Percentiles rank a stretch among this genome's conserved stretches.
phyloP scores from a whole-genome alignment of 2,329 filamentous ascomycete genomes.

The Hymenoscyphus scutula region DNA sequence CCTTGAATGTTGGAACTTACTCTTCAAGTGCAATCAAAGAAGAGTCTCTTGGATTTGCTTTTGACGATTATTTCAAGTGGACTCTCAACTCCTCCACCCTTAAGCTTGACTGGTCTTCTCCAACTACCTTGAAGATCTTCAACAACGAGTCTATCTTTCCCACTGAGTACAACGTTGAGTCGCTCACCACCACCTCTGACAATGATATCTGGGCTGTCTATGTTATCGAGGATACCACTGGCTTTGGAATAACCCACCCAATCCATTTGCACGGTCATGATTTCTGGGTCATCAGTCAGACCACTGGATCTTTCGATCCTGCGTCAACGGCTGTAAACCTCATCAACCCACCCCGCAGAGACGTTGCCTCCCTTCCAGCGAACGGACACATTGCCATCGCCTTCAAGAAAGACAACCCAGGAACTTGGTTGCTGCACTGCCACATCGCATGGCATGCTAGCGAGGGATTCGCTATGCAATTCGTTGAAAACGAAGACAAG shows the following conservation, averaged over 20 bases:
- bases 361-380: constrained; percentile 48
- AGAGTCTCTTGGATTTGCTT: constrained; percentile 19
- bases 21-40: constrained; percentile 12
- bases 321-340: constrained; percentile 33
- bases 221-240: constrained; percentile 31
- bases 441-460: constrained; percentile 52
- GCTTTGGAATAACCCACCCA: constrained; percentile 29
- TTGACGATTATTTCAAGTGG: constrained; percentile 44
- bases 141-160: constrained; percentile 34
- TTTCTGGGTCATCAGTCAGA: constrained; percentile 48
- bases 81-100: constrained; percentile 49
- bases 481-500: constrained; percentile 42
- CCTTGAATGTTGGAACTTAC: constrained; percentile 27
- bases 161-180: constrained; percentile 36
- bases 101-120: constrained; percentile 46
- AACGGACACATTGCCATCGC: constrained; percentile 35
- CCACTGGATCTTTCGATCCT: constrained; percentile 37
- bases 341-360: constrained; percentile 50
- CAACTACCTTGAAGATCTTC: constrained; percentile 42
- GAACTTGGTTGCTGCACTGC: constrained; percentile 38
- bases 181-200: constrained; percentile 37
- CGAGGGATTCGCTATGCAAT: constrained; percentile 51
- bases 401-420: constrained; percentile 36
- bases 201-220: constrained; percentile 31
- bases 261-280: constrained; percentile 53